These are phyloP conservation scores for Coelastrella sp. DNA, from an alignment of 139 green algal species.

Conservation along the genomic window DNA sequence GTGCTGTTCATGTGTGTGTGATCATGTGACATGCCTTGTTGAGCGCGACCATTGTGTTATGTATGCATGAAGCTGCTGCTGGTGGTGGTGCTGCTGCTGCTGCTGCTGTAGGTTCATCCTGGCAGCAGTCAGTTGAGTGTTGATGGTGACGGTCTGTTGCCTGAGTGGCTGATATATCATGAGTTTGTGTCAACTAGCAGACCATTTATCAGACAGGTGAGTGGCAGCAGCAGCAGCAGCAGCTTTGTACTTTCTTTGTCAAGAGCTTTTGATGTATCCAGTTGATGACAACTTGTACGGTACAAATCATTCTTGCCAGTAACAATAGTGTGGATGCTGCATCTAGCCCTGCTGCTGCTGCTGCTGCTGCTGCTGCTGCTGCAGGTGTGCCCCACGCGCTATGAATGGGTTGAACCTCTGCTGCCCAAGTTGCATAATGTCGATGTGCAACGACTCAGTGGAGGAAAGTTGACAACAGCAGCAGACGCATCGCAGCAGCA, in stretches of 20 bases:
- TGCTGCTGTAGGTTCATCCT: slow-evolving; percentile 73
- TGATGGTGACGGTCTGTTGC: slow-evolving; percentile 92
- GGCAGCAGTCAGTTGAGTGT: slow-evolving; percentile 63
- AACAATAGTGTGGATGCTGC: background rate
- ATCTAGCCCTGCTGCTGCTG: background rate
- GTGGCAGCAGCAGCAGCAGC: background rate
- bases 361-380: background rate
- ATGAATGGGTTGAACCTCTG: slow-evolving; percentile 77
- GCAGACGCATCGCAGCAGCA: slow-evolving; percentile 20
- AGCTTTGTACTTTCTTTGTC: no score
- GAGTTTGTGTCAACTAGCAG: slow-evolving; percentile 85
- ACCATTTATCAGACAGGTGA: slow-evolving; percentile 82
- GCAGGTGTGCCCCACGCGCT: slow-evolving; percentile 86
- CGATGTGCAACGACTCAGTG: slow-evolving; percentile 81
- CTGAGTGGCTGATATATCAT: slow-evolving; percentile 95
- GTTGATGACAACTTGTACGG: no score
- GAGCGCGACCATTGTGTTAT: no score
- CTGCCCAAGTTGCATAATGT: slow-evolving; percentile 75
- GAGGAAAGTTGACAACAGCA: slow-evolving; percentile 49
- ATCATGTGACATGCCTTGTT: background rate
- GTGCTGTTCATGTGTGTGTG: no score
- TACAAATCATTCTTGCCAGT: no score
- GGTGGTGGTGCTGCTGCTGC: background rate
- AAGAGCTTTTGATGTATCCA: no score
- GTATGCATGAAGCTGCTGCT: background rate